phyloP scores from a whole-genome alignment of 768 basidiomycete genomes.

The Phanerodontia chrysosporium region DNA sequence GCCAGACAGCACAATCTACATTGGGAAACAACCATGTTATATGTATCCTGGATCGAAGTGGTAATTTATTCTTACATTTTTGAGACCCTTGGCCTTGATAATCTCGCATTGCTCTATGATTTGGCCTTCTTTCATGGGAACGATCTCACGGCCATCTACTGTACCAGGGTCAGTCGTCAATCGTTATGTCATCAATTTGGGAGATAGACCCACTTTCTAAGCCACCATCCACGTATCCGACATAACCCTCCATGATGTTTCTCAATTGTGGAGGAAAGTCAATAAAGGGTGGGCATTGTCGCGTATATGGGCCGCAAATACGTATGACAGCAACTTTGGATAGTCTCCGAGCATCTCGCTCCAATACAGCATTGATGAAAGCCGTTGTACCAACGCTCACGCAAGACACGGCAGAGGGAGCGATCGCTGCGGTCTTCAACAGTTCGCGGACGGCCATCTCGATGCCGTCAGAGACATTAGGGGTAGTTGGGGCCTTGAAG shows the following conservation, averaged over 20 bases:
- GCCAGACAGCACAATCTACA: slow-evolving; percentile 40
- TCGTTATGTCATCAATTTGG: slow-evolving; percentile 19
- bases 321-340: slow-evolving; percentile 61
- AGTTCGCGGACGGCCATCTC: slow-evolving; percentile 45
- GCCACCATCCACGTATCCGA: slow-evolving; percentile 37
- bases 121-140: slow-evolving; percentile 38
- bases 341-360: slow-evolving; percentile 48
- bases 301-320: slow-evolving; percentile 55
- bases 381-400: slow-evolving; percentile 63
- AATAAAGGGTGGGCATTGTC: slow-evolving; percentile 53
- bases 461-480: slow-evolving; percentile 56
- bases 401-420: slow-evolving; percentile 38
- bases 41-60: too few relatives aligned
- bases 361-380: slow-evolving; percentile 48
- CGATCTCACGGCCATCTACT: slow-evolving; percentile 47
- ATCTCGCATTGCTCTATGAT: slow-evolving; percentile 38
- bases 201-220: slow-evolving; percentile 30
- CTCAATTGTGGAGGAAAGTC: slow-evolving; percentile 41
- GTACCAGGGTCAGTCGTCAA: slow-evolving; percentile 30
- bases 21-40: too few relatives aligned
- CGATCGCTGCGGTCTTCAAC: slow-evolving; percentile 33
- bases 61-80: slow-evolving; percentile 20
- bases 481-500: slow-evolving; percentile 51
- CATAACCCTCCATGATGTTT: slow-evolving; percentile 28
- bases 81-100: slow-evolving; percentile 30